phyloP scores from a whole-genome alignment of 495 filamentous ascomycete genomes.

The Chaetomidium leptoderma region DNA sequence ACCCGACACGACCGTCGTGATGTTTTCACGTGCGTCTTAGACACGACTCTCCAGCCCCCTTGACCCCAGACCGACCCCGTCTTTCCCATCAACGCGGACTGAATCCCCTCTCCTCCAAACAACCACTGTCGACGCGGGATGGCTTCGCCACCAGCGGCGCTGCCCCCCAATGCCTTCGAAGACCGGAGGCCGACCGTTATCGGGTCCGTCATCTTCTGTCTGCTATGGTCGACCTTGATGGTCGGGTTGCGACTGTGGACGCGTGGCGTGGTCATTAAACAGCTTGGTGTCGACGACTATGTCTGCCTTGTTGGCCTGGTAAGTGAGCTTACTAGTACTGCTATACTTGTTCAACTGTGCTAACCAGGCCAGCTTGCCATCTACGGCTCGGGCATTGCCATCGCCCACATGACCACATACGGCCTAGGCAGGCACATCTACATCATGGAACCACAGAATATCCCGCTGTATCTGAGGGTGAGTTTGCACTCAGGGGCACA shows the following conservation, averaged over 20 bases:
- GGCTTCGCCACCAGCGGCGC: slow-evolving; percentile 2
- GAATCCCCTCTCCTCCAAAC: neutral
- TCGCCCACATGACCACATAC: slow-evolving; percentile 27
- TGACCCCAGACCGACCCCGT: no score
- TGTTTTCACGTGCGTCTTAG: no score
- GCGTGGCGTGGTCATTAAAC: slow-evolving; percentile 22
- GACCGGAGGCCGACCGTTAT: slow-evolving; percentile 21
- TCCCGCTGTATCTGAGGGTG: slow-evolving; percentile 27
- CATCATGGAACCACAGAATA: slow-evolving; percentile 15
- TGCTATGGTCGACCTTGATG: slow-evolving; percentile 20
- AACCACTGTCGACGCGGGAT: neutral
- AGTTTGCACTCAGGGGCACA: neutral
- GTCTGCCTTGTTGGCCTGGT: slow-evolving; percentile 21
- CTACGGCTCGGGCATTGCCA: slow-evolving; percentile 22
- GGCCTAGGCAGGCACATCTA: slow-evolving; percentile 26
- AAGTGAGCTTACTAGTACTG: neutral
- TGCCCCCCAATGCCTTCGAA: slow-evolving; percentile 24
- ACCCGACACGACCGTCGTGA: no score
- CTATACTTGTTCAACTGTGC: no score
- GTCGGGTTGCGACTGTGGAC: slow-evolving; percentile 28
- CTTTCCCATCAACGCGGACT: no score
- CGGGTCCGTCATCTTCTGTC: slow-evolving; percentile 18
- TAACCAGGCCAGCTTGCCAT: slow-evolving; percentile 14
- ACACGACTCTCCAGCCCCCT: no score
- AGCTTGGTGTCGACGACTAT: slow-evolving; percentile 30